Evolutionary conservation across 1,139 yeast species (phyloP), one percentile per base, ranked within the genome.

Genomic region (Suhomyces panamericanus): DNA sequence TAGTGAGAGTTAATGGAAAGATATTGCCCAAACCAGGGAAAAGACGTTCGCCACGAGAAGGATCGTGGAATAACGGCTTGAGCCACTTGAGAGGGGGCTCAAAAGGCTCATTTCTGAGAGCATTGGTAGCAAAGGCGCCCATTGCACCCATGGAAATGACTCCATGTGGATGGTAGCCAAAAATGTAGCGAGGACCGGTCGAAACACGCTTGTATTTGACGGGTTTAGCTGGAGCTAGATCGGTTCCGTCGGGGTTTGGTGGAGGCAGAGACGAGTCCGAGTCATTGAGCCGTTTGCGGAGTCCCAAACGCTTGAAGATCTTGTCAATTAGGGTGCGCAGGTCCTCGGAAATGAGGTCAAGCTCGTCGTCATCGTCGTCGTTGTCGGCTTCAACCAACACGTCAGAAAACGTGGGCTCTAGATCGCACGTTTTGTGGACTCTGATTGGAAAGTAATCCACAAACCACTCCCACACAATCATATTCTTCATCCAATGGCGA

Each of bases 131-230:
- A 57, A 93, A 75, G 0, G 84, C 84, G 4, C 96, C 96, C 63
- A 93, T 82, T 0, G 86, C 95, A 1, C 98, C 97, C 79, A 91
- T 77, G 0, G 96, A 89, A 24, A 91, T 90, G 10, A 93, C 91
- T 0, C 99, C 99, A 62, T 93, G 99, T 0, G 99, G 99, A 64
- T 91, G 98, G 60, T 89, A 87, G 0, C 97, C 96, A 65, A 93
- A 91, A 1, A 93, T 81, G 62, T 93, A 93, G 38, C 86, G 73
- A 1, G 95, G 90, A 0, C 93, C 95, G 1, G 81, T 71, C n/a
- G 70, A 59, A 2, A 73, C 67, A 32, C 62, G 64, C 34, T 62
- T 66, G 29, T 53, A 57, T 36, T 55, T 58, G 33, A 29, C 15
- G 17, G 39, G 10, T 29, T 29, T 36, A 4, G 32, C 28, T 2